Conservation (phyloP, 257 asterid genomes). For the Jacaranda copaia region DNA sequence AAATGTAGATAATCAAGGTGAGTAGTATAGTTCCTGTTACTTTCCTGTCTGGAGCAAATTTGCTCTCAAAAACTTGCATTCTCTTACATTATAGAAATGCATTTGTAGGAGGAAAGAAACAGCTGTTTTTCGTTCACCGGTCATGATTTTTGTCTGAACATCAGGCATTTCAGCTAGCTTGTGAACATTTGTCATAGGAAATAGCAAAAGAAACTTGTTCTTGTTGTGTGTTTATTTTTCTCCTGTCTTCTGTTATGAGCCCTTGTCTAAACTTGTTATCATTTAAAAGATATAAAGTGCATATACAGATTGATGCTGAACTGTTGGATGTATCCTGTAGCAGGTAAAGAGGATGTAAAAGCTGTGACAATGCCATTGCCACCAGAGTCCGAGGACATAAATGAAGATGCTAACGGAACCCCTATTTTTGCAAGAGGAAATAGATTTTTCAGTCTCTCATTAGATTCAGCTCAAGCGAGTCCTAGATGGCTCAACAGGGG, state of each 20-base stretch:
- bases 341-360: slow-evolving; percentile 62
- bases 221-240: not conserved
- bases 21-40: slow-evolving; percentile 1
- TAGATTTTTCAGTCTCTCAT: slow-evolving; percentile 63
- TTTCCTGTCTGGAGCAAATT: not conserved
- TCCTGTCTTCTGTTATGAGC: not conserved
- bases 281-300: not conserved
- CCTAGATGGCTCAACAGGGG: slow-evolving; percentile 63
- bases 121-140: not conserved
- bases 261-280: not conserved
- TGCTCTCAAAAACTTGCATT: not conserved
- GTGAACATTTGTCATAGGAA: too few relatives aligned
- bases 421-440: slow-evolving; percentile 61
- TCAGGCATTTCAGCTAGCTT: too few relatives aligned
- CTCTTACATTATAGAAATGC: not conserved
- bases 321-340: slow-evolving; percentile 9
- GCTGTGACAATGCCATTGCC: slow-evolving; percentile 46
- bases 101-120: not conserved
- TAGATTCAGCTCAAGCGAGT: slow-evolving; percentile 81
- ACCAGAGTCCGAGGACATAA: slow-evolving; percentile 55
- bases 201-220: not conserved
- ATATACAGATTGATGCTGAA: not conserved
- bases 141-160: not conserved
- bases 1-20: slow-evolving; percentile 55
- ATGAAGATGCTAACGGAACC: slow-evolving; percentile 55